phyloP scores from a whole-genome alignment of 2,329 filamentous ascomycete genomes.

The Xylaria multiplex region DNA sequence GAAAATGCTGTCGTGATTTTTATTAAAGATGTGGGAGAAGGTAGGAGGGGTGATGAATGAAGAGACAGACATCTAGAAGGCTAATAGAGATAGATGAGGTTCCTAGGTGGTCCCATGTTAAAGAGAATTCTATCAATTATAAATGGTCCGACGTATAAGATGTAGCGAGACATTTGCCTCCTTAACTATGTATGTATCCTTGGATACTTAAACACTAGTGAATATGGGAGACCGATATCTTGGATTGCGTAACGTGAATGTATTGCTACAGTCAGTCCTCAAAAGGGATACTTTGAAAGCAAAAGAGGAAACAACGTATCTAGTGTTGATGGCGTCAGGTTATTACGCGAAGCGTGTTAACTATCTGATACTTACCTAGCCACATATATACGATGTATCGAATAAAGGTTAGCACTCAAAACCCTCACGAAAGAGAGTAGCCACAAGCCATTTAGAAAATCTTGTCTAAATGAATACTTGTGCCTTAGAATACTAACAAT shows the following conservation, averaged over 20 bases:
- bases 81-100: background rate
- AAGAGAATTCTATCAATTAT: constrained; percentile 21
- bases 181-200: constrained; percentile 5
- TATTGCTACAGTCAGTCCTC: constrained; percentile 6
- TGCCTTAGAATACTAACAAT: background rate
- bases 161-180: constrained; percentile 23
- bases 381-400: constrained; percentile 12
- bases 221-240: constrained; percentile 1
- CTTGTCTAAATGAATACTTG: background rate
- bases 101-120: background rate
- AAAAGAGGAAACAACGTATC: background rate
- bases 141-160: constrained; percentile 6
- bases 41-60: constrained; percentile 8
- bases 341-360: constrained; percentile 1
- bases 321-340: background rate
- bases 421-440: background rate
- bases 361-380: constrained; percentile 7
- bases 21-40: constrained; percentile 2
- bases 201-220: constrained; percentile 2
- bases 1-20: background rate
- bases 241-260: constrained; percentile 24
- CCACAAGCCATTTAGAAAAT: background rate
- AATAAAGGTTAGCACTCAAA: background rate
- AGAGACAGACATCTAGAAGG: background rate
- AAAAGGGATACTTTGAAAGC: background rate